Evolutionary conservation across 169 alveolate genomes (phyloP).

Genomic region (Toxoplasma gondii): DNA sequence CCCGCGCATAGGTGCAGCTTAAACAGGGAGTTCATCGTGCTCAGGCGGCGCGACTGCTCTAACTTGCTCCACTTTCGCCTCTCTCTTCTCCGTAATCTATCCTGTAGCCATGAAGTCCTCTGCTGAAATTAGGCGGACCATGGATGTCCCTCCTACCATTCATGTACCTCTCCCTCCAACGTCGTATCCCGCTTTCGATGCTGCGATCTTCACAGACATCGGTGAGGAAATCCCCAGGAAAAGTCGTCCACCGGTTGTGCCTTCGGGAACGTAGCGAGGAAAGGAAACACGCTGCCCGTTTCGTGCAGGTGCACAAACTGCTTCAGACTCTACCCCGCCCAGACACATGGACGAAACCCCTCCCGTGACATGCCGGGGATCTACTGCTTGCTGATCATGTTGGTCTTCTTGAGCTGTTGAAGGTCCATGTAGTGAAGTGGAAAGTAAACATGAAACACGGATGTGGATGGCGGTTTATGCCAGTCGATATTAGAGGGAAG

Average conservation of each 20-base stretch:
- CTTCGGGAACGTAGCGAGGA: not conserved
- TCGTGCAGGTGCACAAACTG: no score
- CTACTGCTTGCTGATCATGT: no score
- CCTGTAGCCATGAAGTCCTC: not conserved
- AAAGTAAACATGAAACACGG: no score
- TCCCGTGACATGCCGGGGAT: no score
- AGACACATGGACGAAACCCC: no score
- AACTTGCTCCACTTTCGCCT: not conserved
- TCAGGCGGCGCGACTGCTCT: not conserved
- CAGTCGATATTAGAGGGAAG: no score
- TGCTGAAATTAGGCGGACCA: conserved; percentile 2
- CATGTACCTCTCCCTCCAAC: conserved; percentile 25
- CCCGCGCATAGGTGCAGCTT: not conserved
- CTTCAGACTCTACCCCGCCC: no score
- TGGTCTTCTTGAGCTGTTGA: no score
- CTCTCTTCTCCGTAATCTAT: not conserved
- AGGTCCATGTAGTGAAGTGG: no score
- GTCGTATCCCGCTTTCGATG: conserved; percentile 13
- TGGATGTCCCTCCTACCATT: conserved; percentile 3
- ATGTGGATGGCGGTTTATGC: no score
- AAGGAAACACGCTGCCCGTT: no score
- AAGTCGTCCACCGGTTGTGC: not conserved
- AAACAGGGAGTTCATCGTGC: not conserved
- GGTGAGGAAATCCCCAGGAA: not conserved
- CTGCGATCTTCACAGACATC: conserved; percentile 10